These are phyloP conservation scores for Chrysoporthe austroafricana DNA, from an alignment of 2,329 filamentous ascomycete species.

Conservation along the genomic window DNA sequence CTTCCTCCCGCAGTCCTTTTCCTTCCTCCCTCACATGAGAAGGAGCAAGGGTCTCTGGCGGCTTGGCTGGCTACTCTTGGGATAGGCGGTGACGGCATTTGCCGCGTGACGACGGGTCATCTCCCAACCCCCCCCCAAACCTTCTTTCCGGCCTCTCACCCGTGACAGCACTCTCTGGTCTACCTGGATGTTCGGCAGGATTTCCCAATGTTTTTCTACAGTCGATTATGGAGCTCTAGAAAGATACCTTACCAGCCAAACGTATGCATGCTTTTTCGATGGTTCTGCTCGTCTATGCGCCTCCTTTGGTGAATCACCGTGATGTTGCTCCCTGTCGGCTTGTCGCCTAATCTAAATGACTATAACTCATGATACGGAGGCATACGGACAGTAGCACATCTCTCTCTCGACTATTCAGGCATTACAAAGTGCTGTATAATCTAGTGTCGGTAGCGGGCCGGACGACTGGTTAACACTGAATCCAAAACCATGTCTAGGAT, in stretches of 20 bases:
- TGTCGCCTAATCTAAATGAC: too few species aligned
- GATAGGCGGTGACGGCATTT: neutral
- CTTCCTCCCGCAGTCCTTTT: neutral
- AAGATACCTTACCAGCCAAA: conserved; percentile 6
- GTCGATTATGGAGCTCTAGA: conserved; percentile 6
- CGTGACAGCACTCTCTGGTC: neutral
- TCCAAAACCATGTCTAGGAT: neutral
- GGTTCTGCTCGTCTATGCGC: neutral
- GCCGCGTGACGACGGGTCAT: neutral
- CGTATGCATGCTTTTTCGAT: neutral
- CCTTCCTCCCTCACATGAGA: neutral
- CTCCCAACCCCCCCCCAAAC: too few species aligned
- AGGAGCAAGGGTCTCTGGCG: neutral
- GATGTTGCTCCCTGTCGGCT: too few species aligned
- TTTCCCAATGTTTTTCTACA: neutral
- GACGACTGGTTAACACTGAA: too few species aligned
- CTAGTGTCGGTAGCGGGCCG: too few species aligned
- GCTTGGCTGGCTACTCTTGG: neutral
- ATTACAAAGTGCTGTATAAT: too few species aligned
- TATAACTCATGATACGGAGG: too few species aligned
- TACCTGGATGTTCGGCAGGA: neutral
- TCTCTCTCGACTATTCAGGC: too few species aligned
- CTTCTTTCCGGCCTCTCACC: too few species aligned
- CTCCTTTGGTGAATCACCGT: too few species aligned
- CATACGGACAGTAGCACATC: too few species aligned